Evolutionary conservation across 2,329 filamentous ascomycete species (phyloP).

Genomic region (Colletotrichum scovillei): DNA sequence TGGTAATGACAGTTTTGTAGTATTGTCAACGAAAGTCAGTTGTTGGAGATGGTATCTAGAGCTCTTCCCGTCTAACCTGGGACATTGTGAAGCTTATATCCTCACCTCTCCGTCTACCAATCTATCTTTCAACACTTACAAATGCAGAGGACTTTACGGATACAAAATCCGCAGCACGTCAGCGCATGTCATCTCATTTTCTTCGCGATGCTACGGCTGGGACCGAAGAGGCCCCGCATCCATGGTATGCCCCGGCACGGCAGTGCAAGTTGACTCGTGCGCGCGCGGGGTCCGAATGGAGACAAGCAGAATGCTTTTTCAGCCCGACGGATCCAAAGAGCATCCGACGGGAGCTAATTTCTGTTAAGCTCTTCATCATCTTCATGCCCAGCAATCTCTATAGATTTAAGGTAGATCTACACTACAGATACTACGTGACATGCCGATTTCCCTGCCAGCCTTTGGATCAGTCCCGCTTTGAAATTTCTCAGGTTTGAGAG

Average conservation of each 20-base stretch:
- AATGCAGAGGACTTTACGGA: neutral
- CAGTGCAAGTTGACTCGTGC: conserved; percentile 13
- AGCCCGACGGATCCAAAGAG: neutral
- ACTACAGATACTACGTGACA: neutral
- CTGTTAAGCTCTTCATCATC: neutral
- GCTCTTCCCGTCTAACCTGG: neutral
- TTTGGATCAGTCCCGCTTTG: neutral
- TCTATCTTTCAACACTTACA: neutral
- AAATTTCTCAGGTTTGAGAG: neutral
- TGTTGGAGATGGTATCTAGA: neutral
- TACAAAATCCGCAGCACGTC: neutral
- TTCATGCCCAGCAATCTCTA: neutral
- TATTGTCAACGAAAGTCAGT: neutral
- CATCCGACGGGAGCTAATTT: neutral
- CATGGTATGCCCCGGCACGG: conserved; percentile 2
- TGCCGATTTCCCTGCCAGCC: neutral
- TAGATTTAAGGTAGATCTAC: neutral
- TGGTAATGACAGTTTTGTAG: neutral
- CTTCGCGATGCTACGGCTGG: neutral
- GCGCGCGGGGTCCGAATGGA: neutral
- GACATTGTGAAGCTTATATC: neutral
- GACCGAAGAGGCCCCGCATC: neutral
- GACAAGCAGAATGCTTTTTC: neutral
- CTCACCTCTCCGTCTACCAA: neutral
- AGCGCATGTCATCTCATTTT: neutral